Base-by-base conservation (phyloP, 2,329 filamentous ascomycete genomes). In the Epichloe coenophiala region DNA sequence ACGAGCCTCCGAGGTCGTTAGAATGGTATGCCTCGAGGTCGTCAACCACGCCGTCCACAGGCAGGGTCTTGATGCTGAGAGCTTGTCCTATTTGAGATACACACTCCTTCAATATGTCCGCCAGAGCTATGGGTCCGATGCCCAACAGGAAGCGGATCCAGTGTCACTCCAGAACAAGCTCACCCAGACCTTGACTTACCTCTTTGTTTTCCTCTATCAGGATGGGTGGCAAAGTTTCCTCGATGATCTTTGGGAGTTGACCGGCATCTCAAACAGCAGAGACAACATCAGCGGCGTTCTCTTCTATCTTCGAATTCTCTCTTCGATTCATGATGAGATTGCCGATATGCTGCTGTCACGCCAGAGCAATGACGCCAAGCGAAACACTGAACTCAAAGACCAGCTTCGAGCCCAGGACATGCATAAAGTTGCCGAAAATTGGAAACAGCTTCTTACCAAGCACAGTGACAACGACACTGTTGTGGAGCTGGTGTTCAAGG, bases 271-370 rank as follows among this genome's bases (percentile, higher is more conserved):
- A 23, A 76, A 80, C 55, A 79, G 78, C 57, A 71, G 74, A 47
- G 81, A 88, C 63, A 95, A 95, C 63, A 68, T 81, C 38, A 65
- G 77, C 1, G 91, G 88, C 3, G 86, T 93, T 45, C 73, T 90
- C 36, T 80, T 98, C 59, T 97, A 96, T 68, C 77, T 98, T 50
- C 85, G 91, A 48, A 81, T 96, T 56, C 76, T 97, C 45, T 80
- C 84, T 57, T 93, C 90, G 36, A 84, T 98, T 44, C 93, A 98
- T 63, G 93, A 98, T 60, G 93, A 98, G 67, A 96, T 98, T 61
- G 93, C 91, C 56, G 93, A 98, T 69, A 83, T 93, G 59, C 76
- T 97, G 56, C 77, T 97, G 49, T 81, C 84, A 45, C 81, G 91
- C 38, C 83, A 88, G 48, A 80, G 78, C 43, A 79, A 78, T 51